These are phyloP conservation scores for Coniochaeta prunicola DNA, from an alignment of 2,329 filamentous ascomycete species.

Conservation along the genomic window DNA sequence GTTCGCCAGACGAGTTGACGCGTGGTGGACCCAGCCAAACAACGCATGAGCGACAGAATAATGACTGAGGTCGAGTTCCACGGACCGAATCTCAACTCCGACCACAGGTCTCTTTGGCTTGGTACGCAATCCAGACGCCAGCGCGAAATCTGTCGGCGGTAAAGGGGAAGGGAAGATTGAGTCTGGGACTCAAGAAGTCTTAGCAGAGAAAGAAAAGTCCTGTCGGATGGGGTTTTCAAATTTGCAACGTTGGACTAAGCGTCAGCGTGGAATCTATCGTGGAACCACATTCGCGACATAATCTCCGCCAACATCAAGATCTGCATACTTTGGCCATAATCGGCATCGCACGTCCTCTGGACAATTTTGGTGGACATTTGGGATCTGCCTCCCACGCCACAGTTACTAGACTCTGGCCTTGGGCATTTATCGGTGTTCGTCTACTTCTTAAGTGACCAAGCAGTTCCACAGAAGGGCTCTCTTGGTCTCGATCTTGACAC, in stretches of 20 bases:
- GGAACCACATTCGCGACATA: neutral
- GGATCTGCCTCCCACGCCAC: neutral
- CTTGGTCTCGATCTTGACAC: neutral
- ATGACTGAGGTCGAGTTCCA: conserved; percentile 21
- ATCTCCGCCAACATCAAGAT: neutral
- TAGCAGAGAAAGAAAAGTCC: neutral
- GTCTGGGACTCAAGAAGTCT: neutral
- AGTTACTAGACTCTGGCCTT: neutral
- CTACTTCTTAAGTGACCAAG: neutral
- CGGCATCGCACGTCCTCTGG: neutral
- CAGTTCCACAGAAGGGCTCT: neutral
- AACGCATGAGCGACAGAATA: conserved; percentile 21
- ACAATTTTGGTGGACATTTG: neutral
- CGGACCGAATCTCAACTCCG: conserved; percentile 19
- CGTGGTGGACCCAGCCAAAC: conserved; percentile 22
- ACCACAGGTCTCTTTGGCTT: neutral
- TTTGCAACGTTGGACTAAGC: neutral
- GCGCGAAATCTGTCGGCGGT: neutral
- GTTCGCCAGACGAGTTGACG: conserved; percentile 25
- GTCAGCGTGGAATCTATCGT: neutral
- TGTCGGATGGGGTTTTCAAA: neutral
- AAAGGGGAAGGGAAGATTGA: neutral
- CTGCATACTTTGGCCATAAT: neutral
- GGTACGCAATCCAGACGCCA: conserved; percentile 2
- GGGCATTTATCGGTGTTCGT: neutral